phyloP scores from a whole-genome alignment of 495 filamentous ascomycete species.

The Neurospora sp. region DNA sequence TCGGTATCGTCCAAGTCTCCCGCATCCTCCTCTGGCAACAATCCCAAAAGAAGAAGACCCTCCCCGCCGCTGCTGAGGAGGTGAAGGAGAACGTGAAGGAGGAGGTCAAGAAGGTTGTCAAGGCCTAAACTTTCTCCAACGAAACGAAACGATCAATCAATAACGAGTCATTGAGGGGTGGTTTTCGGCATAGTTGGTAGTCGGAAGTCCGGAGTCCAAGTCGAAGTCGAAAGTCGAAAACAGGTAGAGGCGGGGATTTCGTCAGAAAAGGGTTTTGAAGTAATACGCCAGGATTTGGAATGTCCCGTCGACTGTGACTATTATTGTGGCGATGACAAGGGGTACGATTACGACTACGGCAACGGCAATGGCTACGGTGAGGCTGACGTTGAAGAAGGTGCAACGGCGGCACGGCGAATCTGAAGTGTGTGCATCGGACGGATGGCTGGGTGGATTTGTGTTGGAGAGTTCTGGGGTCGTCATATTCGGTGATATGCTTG shows the following conservation, averaged over 20 bases:
- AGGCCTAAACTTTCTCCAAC: conserved; percentile 1
- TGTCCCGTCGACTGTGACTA: not conserved
- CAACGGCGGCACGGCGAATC: not conserved
- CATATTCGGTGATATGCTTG: not conserved
- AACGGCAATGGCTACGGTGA: not conserved
- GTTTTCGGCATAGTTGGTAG: not conserved
- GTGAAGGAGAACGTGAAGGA: conserved; percentile 37
- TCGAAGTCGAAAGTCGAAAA: not conserved
- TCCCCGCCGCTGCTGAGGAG: conserved; percentile 35
- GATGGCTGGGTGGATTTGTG: not conserved
- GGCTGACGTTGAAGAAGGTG: not conserved
- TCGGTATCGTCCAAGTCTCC: conserved; percentile 70
- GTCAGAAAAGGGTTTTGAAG: not conserved
- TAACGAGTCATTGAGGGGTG: not conserved
- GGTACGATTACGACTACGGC: not conserved
- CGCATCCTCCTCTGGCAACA: conserved; percentile 63
- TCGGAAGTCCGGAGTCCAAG: not conserved
- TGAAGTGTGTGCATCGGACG: not conserved
- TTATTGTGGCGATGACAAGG: not conserved
- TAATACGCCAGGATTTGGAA: not conserved
- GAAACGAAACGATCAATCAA: not conserved
- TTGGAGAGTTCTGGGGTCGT: not conserved
- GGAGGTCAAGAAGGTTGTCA: conserved; percentile 27
- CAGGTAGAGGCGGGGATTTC: not conserved
- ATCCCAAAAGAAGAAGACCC: conserved; percentile 49